Conservation (phyloP, 192 early-diverging fungal genomes). For the Dissophora globulifera region DNA sequence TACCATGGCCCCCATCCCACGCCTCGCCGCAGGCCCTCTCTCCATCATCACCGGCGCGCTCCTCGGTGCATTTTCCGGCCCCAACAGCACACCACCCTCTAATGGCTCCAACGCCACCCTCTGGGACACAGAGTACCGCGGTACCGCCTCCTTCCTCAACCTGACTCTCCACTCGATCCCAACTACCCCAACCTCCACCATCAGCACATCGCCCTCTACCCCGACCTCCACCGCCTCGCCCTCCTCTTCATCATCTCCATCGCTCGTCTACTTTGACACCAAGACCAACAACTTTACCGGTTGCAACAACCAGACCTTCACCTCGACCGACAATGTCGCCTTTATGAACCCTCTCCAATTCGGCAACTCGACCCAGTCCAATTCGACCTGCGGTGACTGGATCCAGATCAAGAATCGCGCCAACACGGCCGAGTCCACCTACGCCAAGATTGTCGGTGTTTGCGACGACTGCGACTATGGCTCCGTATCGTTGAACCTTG, state of each 20-base stretch:
- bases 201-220: slow-evolving; percentile 1
- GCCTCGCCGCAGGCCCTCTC: slow-evolving; percentile 31
- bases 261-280: slow-evolving; percentile 38
- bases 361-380: slow-evolving; percentile 9
- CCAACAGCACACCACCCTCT: slow-evolving; percentile 39
- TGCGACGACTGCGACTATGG: slow-evolving; percentile 47
- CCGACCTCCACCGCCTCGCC: slow-evolving; percentile 5
- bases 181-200: background rate
- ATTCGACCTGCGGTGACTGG: slow-evolving; percentile 48
- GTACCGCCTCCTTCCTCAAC: slow-evolving; percentile 35
- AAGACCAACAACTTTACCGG: slow-evolving; percentile 18
- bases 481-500: slow-evolving; percentile 12
- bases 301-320: slow-evolving; percentile 42
- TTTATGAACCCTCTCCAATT: slow-evolving; percentile 52
- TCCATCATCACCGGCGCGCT: slow-evolving; percentile 48
- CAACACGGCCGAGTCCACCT: slow-evolving; percentile 18
- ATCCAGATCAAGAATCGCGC: slow-evolving; percentile 39
- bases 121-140: slow-evolving; percentile 40
- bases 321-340: slow-evolving; percentile 19
- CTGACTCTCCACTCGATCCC: slow-evolving; percentile 9
- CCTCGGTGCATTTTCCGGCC: slow-evolving; percentile 31
- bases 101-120: slow-evolving; percentile 31
- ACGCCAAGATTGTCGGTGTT: slow-evolving; percentile 41
- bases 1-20: slow-evolving; percentile 51
- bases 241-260: too few relatives aligned